These are phyloP conservation scores for Dillenia suffruticosa DNA, from an alignment of 164 flowering plant genomes.

Conservation along the genomic window DNA sequence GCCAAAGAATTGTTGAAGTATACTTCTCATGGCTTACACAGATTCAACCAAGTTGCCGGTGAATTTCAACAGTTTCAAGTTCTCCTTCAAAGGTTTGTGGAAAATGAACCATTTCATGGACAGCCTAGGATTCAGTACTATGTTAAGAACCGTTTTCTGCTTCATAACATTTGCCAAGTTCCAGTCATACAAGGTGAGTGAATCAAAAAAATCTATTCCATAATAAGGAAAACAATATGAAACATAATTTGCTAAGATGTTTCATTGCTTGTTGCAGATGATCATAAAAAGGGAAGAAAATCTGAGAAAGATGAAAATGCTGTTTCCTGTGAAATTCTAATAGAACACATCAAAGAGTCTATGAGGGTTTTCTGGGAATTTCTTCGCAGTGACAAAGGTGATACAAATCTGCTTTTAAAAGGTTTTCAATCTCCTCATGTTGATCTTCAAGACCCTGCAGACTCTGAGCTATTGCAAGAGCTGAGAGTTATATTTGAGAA, in stretches of 20 bases:
- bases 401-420: slow-evolving; percentile 17
- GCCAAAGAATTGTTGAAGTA: slow-evolving; percentile 35
- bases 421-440: slow-evolving; percentile 21
- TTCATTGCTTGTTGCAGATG: slow-evolving; percentile 41
- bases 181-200: slow-evolving; percentile 69
- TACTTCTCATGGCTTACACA: slow-evolving; percentile 34
- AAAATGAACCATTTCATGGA: slow-evolving; percentile 69
- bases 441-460: slow-evolving; percentile 40
- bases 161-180: slow-evolving; percentile 69
- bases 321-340: slow-evolving; percentile 30
- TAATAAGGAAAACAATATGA: neutral
- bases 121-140: slow-evolving; percentile 52
- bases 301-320: slow-evolving; percentile 23
- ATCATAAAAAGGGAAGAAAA: slow-evolving; percentile 32
- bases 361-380: slow-evolving; percentile 66
- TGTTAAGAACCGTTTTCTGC: slow-evolving; percentile 47
- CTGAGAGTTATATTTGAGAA: slow-evolving; percentile 46
- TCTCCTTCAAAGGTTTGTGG: slow-evolving; percentile 62
- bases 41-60: slow-evolving; percentile 52
- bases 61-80: slow-evolving; percentile 85
- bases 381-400: slow-evolving; percentile 49
- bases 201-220: neutral
- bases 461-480: slow-evolving; percentile 38
- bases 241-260: neutral
- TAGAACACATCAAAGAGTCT: slow-evolving; percentile 44